Percentiles rank a stretch among this genome's conserved stretches.
Evolutionary conservation across 169 alveolate genomes (phyloP).

Genomic region (Plasmodium yoelii): DNA sequence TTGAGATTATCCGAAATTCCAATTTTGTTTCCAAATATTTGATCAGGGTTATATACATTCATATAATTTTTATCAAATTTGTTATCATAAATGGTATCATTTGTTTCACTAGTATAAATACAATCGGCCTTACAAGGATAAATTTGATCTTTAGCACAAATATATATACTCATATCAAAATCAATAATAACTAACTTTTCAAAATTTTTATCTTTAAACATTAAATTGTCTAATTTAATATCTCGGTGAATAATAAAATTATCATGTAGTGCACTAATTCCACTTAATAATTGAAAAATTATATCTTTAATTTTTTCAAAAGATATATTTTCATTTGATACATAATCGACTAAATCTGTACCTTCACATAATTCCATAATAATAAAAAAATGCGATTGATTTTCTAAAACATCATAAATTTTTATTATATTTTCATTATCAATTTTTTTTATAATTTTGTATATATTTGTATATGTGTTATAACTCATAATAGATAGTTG

Average conservation of each 20-base stretch:
- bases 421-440: constrained; percentile 50
- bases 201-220: constrained; percentile 60
- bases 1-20: too few species aligned
- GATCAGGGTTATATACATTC: too few species aligned
- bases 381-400: constrained; percentile 47
- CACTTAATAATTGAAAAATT: constrained; percentile 49
- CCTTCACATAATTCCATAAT: constrained; percentile 74
- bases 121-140: neutral
- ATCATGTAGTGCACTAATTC: constrained; percentile 55
- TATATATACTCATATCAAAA: constrained; percentile 72
- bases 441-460: constrained; percentile 48
- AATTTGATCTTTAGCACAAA: constrained; percentile 17
- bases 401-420: constrained; percentile 65
- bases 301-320: constrained; percentile 56
- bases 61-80: constrained; percentile 1
- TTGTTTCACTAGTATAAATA: constrained; percentile 15
- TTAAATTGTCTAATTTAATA: constrained; percentile 54
- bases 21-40: too few species aligned
- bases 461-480: constrained; percentile 46
- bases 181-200: constrained; percentile 55
- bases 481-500: constrained; percentile 73
- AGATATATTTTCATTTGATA: constrained; percentile 52
- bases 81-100: constrained; percentile 1
- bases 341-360: constrained; percentile 73
- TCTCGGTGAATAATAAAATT: constrained; percentile 66